Conservation (phyloP, 2,329 filamentous ascomycete species). For the Rutstroemia sydowiana region DNA sequence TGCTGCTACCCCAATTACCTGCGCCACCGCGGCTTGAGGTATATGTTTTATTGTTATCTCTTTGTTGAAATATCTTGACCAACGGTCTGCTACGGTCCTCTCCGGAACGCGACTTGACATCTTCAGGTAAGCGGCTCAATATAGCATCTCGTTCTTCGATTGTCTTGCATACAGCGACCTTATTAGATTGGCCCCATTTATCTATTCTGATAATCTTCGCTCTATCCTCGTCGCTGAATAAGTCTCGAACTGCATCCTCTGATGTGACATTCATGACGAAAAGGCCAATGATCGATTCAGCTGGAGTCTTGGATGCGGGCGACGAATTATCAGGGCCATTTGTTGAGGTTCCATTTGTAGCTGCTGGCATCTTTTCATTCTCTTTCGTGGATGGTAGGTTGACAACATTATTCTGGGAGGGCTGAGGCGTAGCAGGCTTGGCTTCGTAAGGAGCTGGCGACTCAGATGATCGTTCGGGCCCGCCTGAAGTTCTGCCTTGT, state of each 20-base stretch:
- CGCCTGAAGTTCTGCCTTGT: conserved; percentile 25
- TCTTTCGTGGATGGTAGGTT: conserved; percentile 40
- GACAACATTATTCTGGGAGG: conserved; percentile 27
- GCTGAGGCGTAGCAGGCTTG: conserved; percentile 44
- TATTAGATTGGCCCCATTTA: conserved; percentile 72
- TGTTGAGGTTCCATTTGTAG: conserved; percentile 44
- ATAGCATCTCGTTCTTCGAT: conserved; percentile 74
- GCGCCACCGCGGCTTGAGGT: conserved; percentile 54
- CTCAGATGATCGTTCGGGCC: conserved; percentile 25
- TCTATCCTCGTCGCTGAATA: conserved; percentile 79
- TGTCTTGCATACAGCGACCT: conserved; percentile 78
- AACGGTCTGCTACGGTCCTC: conserved; percentile 73
- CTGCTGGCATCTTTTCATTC: conserved; percentile 42
- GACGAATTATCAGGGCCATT: conserved; percentile 46
- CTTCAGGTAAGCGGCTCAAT: conserved; percentile 64
- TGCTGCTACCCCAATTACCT: conserved; percentile 59
- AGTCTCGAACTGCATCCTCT: conserved; percentile 72
- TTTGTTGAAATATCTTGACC: conserved; percentile 75
- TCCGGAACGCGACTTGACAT: conserved; percentile 62
- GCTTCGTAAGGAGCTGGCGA: conserved; percentile 27
- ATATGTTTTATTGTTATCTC: conserved; percentile 48
- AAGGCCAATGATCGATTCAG: conserved; percentile 69
- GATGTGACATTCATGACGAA: conserved; percentile 83
- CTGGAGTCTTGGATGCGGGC: conserved; percentile 51
- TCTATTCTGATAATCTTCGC: conserved; percentile 72